These are phyloP conservation scores for Cyphellophora europaea DNA, from an alignment of 2,329 filamentous ascomycete species.

Conservation along the genomic window DNA sequence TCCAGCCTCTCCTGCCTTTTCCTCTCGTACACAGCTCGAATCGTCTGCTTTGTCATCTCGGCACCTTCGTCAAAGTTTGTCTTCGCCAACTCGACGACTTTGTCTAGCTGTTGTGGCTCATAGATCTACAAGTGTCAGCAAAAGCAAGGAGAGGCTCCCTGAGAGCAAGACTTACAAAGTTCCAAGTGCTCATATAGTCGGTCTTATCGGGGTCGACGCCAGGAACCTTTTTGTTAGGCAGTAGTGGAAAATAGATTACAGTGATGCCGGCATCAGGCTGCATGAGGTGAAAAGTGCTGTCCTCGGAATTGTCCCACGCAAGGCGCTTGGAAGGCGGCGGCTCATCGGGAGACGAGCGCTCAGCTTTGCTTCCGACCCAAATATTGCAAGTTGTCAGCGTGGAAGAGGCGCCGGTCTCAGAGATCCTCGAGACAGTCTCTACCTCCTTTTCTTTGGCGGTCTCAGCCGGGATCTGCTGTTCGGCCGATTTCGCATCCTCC, in stretches of 20 bases:
- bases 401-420: slow-evolving; percentile 10
- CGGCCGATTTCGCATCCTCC: slow-evolving; percentile 42
- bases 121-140: too few species aligned
- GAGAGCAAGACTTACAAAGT: too few species aligned
- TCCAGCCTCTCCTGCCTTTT: slow-evolving; percentile 64
- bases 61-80: slow-evolving; percentile 81
- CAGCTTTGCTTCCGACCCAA: slow-evolving; percentile 81
- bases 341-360: slow-evolving; percentile 51
- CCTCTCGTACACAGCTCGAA: slow-evolving; percentile 84
- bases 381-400: slow-evolving; percentile 86
- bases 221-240: slow-evolving; percentile 66
- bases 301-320: slow-evolving; percentile 35
- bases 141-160: too few species aligned
- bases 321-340: slow-evolving; percentile 43
- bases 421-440: slow-evolving; percentile 11
- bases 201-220: slow-evolving; percentile 74
- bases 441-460: slow-evolving; percentile 6
- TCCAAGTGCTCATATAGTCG: slow-evolving; percentile 94
- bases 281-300: slow-evolving; percentile 61
- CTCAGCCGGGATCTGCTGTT: slow-evolving; percentile 23
- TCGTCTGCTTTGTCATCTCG: slow-evolving; percentile 66
- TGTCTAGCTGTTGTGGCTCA: slow-evolving; percentile 79
- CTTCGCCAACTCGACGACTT: slow-evolving; percentile 68
- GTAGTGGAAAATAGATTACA: slow-evolving; percentile 81
- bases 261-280: slow-evolving; percentile 74